These are phyloP conservation scores for Ilyonectria mors-panacis DNA, from an alignment of 2,329 filamentous ascomycete genomes.

Conservation along the genomic window DNA sequence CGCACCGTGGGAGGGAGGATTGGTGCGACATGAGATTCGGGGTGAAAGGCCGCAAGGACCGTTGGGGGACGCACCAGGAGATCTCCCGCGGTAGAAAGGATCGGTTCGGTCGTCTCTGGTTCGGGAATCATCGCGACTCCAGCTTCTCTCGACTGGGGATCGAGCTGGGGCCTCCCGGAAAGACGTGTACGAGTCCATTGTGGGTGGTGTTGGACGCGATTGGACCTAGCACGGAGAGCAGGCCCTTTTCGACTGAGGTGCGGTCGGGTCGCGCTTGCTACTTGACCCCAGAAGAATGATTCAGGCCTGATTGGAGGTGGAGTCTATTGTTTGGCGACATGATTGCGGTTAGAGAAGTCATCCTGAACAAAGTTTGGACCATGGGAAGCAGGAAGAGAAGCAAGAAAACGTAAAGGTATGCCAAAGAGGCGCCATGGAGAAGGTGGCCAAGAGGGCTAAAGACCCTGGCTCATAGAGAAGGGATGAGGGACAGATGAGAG, in stretches of 20 bases:
- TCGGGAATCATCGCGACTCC: slow-evolving; percentile 68
- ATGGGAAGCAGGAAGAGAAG: slow-evolving; percentile 37
- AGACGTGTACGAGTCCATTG: slow-evolving; percentile 70
- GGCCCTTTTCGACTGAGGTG: slow-evolving; percentile 18
- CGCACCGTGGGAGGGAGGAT: slow-evolving; percentile 7
- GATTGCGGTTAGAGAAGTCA: slow-evolving; percentile 71
- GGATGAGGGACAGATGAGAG: slow-evolving; percentile 26
- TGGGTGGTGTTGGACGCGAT: slow-evolving; percentile 33
- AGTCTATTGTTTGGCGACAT: slow-evolving; percentile 66
- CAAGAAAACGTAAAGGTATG: slow-evolving; percentile 44
- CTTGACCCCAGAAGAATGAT: slow-evolving; percentile 44
- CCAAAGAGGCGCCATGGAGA: slow-evolving; percentile 49
- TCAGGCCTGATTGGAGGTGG: slow-evolving; percentile 45
- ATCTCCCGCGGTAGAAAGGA: slow-evolving; percentile 76
- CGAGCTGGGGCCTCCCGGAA: slow-evolving; percentile 68
- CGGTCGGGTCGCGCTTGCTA: slow-evolving; percentile 27
- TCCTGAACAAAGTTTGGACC: slow-evolving; percentile 54
- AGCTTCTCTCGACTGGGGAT: slow-evolving; percentile 68
- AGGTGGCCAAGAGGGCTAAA: slow-evolving; percentile 31
- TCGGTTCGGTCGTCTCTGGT: slow-evolving; percentile 67
- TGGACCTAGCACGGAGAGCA: slow-evolving; percentile 35
- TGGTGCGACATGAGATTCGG: slow-evolving; percentile 4
- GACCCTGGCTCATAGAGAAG: slow-evolving; percentile 25
- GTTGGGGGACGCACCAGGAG: slow-evolving; percentile 73
- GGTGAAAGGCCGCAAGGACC: slow-evolving; percentile 1